Percentiles rank a stretch among this genome's conserved stretches.
Conservation (phyloP, 345 rosid genomes). For the Firmiana major region DNA sequence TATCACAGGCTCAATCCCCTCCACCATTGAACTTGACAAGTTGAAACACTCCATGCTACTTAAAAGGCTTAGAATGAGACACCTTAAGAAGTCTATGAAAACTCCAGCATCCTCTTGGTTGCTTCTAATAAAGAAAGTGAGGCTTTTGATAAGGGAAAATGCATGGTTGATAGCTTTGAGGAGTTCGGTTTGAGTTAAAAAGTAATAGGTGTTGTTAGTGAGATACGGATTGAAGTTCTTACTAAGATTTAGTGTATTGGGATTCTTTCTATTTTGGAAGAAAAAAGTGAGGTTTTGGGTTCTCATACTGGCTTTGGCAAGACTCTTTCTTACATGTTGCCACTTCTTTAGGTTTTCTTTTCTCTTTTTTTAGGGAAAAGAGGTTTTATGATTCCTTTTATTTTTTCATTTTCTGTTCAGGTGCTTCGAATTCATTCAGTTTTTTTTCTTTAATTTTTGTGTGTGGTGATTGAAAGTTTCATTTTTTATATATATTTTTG, state of each 20-base stretch:
- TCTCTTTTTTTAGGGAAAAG: not conserved
- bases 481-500: not conserved
- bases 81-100: slow-evolving; percentile 52
- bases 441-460: not conserved
- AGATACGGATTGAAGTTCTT: slow-evolving; percentile 72
- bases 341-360: slow-evolving; percentile 74
- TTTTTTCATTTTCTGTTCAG: not conserved
- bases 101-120: slow-evolving; percentile 24
- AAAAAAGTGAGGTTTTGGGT: slow-evolving; percentile 79
- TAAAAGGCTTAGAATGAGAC: slow-evolving; percentile 71
- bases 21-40: slow-evolving; percentile 40
- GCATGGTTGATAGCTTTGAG: slow-evolving; percentile 56
- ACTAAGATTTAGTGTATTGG: slow-evolving; percentile 94
- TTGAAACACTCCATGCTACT: slow-evolving; percentile 68
- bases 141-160: slow-evolving; percentile 23
- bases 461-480: not conserved
- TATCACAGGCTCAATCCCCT: slow-evolving; percentile 13
- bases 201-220: slow-evolving; percentile 72
- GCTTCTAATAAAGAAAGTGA: slow-evolving; percentile 25
- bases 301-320: slow-evolving; percentile 97
- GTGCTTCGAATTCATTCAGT: not conserved
- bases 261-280: slow-evolving; percentile 76
- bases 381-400: not conserved
- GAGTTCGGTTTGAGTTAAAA: slow-evolving; percentile 78
- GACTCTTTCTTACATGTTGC: slow-evolving; percentile 83